These are phyloP conservation scores for Melastoma candidum DNA, from an alignment of 441 rosid species.

Conservation along the genomic window DNA sequence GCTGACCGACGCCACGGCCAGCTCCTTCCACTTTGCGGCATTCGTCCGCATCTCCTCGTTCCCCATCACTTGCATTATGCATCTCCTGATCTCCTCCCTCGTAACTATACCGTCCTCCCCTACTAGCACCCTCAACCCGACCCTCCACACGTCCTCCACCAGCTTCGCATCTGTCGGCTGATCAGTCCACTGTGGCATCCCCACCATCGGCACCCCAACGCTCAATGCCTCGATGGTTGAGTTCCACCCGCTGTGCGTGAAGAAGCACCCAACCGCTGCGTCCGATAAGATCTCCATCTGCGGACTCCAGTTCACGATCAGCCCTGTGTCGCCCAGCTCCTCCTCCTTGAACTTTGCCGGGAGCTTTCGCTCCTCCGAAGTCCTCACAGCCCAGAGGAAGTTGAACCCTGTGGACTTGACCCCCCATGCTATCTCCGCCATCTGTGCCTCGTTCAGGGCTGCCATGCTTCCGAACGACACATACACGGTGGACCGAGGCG, in stretches of 20 bases:
- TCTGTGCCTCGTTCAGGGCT: constrained; percentile 20
- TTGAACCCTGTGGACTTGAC: constrained; percentile 20
- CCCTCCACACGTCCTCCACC: constrained; percentile 42
- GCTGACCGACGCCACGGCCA: constrained; percentile 26
- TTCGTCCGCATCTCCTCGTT: constrained; percentile 26
- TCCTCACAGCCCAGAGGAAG: constrained; percentile 53
- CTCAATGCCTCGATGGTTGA: constrained; percentile 36
- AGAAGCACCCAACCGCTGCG: constrained; percentile 31
- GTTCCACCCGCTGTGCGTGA: constrained; percentile 44
- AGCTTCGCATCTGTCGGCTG: constrained; percentile 40
- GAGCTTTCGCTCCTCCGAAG: constrained; percentile 30
- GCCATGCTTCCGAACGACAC: constrained; percentile 45
- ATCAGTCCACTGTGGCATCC: constrained; percentile 54
- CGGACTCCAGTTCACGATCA: constrained; percentile 44
- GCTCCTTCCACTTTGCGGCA: constrained; percentile 24
- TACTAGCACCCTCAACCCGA: constrained; percentile 23
- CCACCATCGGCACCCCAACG: constrained; percentile 51
- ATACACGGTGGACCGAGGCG: constrained; percentile 34
- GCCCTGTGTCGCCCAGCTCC: constrained; percentile 20
- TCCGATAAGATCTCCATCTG: constrained; percentile 44
- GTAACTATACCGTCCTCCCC: constrained; percentile 25
- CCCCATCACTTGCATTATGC: constrained; percentile 25
- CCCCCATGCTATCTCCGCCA: constrained; percentile 30
- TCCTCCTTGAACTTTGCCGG: constrained; percentile 25
- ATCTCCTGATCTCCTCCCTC: constrained; percentile 30